Percentiles rank a stretch among this genome's conserved stretches.
phyloP scores from a whole-genome alignment of 1,139 yeast species.

The Scheffersomyces segobiensis region DNA sequence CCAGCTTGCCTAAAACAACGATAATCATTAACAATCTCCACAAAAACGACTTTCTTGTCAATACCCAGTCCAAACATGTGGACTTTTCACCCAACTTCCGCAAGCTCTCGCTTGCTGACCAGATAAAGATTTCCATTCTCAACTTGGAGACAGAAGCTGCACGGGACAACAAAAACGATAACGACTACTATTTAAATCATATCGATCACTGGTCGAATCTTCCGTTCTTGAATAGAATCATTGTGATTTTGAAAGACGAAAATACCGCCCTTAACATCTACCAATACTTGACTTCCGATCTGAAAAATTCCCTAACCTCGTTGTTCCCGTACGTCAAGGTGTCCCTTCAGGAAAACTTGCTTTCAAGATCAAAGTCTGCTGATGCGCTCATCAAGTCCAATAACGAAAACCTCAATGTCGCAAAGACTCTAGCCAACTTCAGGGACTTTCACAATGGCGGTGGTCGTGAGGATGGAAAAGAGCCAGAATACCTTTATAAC shows the following conservation, averaged over 20 bases:
- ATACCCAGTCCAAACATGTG: neutral
- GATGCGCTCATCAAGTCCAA: conserved; percentile 23
- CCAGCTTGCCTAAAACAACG: conserved; percentile 25
- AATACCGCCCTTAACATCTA: conserved; percentile 28
- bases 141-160: conserved; percentile 16
- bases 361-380: conserved; percentile 39
- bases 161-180: conserved; percentile 10
- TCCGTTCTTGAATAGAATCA: conserved; percentile 42
- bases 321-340: conserved; percentile 27
- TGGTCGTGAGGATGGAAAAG: conserved; percentile 6
- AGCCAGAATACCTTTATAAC: conserved; percentile 18
- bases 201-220: conserved; percentile 48
- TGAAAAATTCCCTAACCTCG: conserved; percentile 8
- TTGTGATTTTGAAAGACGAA: conserved; percentile 39
- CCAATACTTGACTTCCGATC: conserved; percentile 17
- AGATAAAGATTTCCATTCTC: conserved; percentile 34
- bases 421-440: conserved; percentile 26
- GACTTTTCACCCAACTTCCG: conserved; percentile 5
- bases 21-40: conserved; percentile 38
- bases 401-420: conserved; percentile 17
- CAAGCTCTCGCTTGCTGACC: conserved; percentile 33
- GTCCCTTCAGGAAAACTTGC: conserved; percentile 43
- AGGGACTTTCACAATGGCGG: conserved; percentile 21
- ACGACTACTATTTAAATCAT: conserved; percentile 26
- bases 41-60: conserved; percentile 31